phyloP scores from a whole-genome alignment of 75 land plant genomes.

The Adiantum capillusveneris region DNA sequence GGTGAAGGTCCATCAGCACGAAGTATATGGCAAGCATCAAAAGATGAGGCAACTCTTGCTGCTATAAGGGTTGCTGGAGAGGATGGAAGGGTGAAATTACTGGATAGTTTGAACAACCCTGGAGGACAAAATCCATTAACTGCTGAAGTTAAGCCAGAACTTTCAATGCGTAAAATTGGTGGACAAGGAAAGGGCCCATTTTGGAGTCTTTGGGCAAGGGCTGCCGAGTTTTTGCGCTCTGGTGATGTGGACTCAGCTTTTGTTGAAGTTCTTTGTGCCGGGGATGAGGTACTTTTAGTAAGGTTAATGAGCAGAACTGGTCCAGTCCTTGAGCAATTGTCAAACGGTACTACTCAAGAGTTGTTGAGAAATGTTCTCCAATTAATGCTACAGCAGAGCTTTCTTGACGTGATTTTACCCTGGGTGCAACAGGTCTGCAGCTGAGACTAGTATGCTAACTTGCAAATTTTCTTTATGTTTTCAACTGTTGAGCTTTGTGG shows the following conservation, averaged over 20 bases:
- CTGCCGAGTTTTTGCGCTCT: constrained; percentile 39
- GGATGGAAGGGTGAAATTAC: constrained; percentile 7
- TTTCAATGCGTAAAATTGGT: neutral
- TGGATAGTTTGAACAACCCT: neutral
- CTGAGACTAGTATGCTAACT: neutral
- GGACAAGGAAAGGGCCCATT: constrained; percentile 19
- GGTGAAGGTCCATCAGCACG: constrained; percentile 38
- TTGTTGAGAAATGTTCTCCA: constrained; percentile 40
- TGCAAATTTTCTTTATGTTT: neutral
- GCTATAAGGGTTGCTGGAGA: constrained; percentile 34
- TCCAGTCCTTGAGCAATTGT: constrained; percentile 68
- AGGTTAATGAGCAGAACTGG: constrained; percentile 82
- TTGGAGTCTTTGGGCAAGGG: constrained; percentile 53
- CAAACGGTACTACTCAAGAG: constrained; percentile 37
- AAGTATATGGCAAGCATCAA: constrained; percentile 39
- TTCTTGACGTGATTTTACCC: constrained; percentile 54
- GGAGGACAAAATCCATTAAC: neutral
- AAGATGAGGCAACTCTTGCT: constrained; percentile 35
- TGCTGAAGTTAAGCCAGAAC: neutral
- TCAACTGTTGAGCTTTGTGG: neutral
- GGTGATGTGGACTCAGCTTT: constrained; percentile 74
- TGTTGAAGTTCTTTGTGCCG: constrained; percentile 53
- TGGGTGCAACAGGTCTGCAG: constrained; percentile 77
- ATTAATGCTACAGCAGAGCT: constrained; percentile 49
- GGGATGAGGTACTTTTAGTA: constrained; percentile 54